Conservation (phyloP, 1,284 basidiomycete genomes). For the Puccinia triticina region DNA sequence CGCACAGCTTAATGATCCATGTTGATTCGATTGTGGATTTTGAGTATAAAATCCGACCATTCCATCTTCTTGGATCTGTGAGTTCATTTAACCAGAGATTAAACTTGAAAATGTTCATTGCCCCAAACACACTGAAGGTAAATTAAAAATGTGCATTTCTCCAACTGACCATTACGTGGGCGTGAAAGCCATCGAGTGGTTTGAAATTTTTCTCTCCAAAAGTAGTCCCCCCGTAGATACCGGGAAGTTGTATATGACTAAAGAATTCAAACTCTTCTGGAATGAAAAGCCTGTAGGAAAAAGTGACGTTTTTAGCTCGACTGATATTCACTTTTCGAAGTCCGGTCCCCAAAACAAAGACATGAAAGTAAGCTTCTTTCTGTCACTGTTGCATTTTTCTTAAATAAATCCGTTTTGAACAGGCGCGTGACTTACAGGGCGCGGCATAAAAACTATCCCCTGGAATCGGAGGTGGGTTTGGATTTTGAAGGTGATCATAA, state of each 20-base stretch:
- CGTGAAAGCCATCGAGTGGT: background rate
- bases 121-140: background rate
- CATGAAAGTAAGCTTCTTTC: background rate
- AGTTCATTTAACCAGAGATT: background rate
- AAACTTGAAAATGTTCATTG: background rate
- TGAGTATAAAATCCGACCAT: conserved; percentile 4
- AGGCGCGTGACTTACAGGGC: background rate
- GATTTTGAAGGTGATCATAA: too few species aligned
- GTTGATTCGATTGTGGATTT: background rate
- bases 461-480: background rate
- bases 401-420: background rate
- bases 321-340: background rate
- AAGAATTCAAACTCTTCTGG: conserved; percentile 17
- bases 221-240: conserved; percentile 19
- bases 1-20: background rate
- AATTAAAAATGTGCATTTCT: background rate
- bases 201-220: background rate
- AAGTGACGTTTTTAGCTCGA: conserved; percentile 5
- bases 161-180: conserved; percentile 11
- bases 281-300: conserved; percentile 19
- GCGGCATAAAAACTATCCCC: background rate
- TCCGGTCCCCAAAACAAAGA: background rate
- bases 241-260: background rate
- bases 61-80: conserved; percentile 9
- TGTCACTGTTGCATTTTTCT: too few species aligned